These are phyloP conservation scores for Xerocomus spinulosus DNA, from an alignment of 768 basidiomycete genomes.

Conservation along the genomic window DNA sequence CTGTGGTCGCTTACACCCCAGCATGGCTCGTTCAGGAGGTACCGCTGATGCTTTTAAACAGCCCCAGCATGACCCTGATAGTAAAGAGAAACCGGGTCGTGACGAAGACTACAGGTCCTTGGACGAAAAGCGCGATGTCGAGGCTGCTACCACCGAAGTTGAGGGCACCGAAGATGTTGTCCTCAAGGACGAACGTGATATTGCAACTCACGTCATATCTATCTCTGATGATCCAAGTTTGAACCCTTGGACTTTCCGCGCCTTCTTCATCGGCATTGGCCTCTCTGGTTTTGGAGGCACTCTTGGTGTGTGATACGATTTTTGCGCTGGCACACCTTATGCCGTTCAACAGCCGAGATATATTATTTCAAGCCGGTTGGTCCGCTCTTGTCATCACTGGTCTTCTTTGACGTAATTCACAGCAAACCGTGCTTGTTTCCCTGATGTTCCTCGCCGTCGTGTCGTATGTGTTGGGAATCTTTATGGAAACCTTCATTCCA, in stretches of 20 bases:
- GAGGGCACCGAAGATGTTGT: conserved; percentile 13
- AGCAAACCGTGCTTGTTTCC: conserved; percentile 54
- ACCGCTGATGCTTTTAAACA: conserved; percentile 1
- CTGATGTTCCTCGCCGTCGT: conserved; percentile 54
- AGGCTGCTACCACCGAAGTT: conserved; percentile 16
- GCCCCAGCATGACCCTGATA: not conserved
- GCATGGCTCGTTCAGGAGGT: conserved; percentile 7
- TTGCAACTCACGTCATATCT: conserved; percentile 45
- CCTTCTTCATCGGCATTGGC: conserved; percentile 52
- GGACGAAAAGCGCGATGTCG: conserved; percentile 34
- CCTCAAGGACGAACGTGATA: conserved; percentile 42
- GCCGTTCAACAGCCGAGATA: conserved; percentile 42
- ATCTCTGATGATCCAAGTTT: conserved; percentile 29
- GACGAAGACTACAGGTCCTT: conserved; percentile 19
- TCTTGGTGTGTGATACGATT: conserved; percentile 34
- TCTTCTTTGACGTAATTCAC: not conserved
- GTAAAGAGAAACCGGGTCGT: conserved; percentile 3
- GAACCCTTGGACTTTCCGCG: conserved; percentile 38
- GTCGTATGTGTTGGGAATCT: conserved; percentile 45
- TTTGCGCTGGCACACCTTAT: conserved; percentile 1
- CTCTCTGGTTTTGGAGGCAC: conserved; percentile 49
- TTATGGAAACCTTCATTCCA: conserved; percentile 45
- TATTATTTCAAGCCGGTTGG: conserved; percentile 57
- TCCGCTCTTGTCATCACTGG: not conserved
- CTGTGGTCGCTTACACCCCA: not conserved